Conservation (phyloP, 2,329 filamentous ascomycete species). For the Calonectria naviculata region DNA sequence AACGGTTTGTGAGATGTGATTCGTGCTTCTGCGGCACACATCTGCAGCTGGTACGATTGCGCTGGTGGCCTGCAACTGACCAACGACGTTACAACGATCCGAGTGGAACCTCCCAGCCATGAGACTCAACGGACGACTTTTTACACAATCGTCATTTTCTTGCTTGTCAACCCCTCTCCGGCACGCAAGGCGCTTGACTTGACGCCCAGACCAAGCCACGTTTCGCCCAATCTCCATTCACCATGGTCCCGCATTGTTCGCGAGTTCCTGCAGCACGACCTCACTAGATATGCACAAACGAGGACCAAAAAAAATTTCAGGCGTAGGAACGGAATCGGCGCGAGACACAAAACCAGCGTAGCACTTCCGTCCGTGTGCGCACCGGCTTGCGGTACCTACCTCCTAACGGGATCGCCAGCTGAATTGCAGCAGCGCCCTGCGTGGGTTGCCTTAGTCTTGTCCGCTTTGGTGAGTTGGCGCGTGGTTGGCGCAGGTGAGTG, state of each 20-base stretch:
- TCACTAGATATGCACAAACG: background rate
- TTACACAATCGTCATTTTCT: background rate
- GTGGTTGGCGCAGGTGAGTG: constrained; percentile 29
- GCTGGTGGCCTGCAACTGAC: constrained; percentile 30
- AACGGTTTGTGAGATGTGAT: constrained; percentile 31
- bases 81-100: constrained; percentile 38
- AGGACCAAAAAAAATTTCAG: background rate
- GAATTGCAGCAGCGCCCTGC: background rate
- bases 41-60: constrained; percentile 35
- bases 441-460: constrained; percentile 10
- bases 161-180: constrained; percentile 1
- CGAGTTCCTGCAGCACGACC: constrained; percentile 7
- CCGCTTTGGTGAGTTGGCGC: constrained; percentile 38
- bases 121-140: constrained; percentile 22
- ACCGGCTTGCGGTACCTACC: background rate
- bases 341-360: constrained; percentile 1
- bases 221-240: background rate
- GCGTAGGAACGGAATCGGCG: background rate
- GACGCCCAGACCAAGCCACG: background rate
- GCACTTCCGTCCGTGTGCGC: background rate
- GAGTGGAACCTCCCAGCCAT: constrained; percentile 31
- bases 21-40: constrained; percentile 17
- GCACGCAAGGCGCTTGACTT: background rate
- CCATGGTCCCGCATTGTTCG: background rate
- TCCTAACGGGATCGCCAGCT: background rate